Evolutionary conservation across 2,329 filamentous ascomycete species (phyloP), one percentile per base, ranked within the genome.

Genomic region (Nothophaeocryptopus gaeumannii): DNA sequence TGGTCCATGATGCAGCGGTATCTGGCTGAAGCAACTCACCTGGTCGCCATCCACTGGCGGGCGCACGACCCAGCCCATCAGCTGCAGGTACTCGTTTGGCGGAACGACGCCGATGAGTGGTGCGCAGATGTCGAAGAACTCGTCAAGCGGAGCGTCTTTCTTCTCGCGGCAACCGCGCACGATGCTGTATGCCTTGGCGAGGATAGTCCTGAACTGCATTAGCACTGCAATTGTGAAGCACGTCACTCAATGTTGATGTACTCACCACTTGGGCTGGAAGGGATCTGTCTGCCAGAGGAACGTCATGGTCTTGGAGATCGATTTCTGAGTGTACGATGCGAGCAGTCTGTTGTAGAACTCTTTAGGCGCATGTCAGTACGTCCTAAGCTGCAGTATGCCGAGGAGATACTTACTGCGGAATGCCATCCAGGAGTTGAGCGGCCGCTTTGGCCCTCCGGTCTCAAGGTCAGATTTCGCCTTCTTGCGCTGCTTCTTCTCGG

Each of bases 141-240:
- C 61, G 39, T 75, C 70, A 30, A 81, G 67, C 37, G 74, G 68
- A 16, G 76, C 72, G 26, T 72, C 67, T 15, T 68, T 63, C 54
- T 74, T 74, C 58, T 77, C 75, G 44, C 75, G 62, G 37, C 73
- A 67, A 58, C 80, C 78, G 39, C 78, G 74, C 40, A 79, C 69
- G 51, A 73, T 71, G 30, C 78, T 80, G 70, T 79, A 82, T n/a
- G 78, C 75, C 60, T 79, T 79, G 40, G 77, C 75, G 49, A 81
- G 64, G 51, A 81, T 66, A 39, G 70, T 39, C 53, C 45, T 43
- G 14, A 13, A 10, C 15, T 11, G 20, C 20, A 26, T 26, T 14
- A 41, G 16, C 15, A 20, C 12, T 10, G 39, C 31, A 20, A 41
- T 7, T 26, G 39, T 15, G 12, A 30, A 15, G 36, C 36, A 16